These are phyloP conservation scores for Brassica cretica DNA, from an alignment of 345 rosid species.

Conservation along the genomic window DNA sequence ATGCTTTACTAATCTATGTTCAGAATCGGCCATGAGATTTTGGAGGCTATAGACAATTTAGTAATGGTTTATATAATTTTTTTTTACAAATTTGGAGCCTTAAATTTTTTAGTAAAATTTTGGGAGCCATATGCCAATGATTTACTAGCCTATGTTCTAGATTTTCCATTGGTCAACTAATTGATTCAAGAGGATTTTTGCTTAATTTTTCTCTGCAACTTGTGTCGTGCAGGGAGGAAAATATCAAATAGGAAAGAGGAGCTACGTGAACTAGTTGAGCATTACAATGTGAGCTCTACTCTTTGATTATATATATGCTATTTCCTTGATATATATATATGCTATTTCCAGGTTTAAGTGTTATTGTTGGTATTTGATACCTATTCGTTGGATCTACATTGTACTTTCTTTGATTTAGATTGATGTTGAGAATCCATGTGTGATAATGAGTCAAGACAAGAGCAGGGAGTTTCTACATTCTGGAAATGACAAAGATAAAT, in stretches of 20 bases:
- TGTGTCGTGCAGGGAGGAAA: slow-evolving; percentile 58
- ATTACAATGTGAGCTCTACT: slow-evolving; percentile 71
- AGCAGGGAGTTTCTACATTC: slow-evolving; percentile 94
- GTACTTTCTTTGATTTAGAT: slow-evolving; percentile 44
- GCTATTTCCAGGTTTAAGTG: too few species aligned
- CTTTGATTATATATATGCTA: too few species aligned
- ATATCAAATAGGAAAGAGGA: slow-evolving; percentile 68
- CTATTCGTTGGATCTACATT: neutral
- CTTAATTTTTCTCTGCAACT: neutral
- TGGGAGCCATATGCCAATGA: too few species aligned
- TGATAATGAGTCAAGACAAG: slow-evolving; percentile 94
- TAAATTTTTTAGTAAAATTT: too few species aligned
- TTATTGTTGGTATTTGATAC: slow-evolving; percentile 1
- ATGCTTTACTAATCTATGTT: too few species aligned
- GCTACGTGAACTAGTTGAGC: slow-evolving; percentile 75
- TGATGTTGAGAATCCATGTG: slow-evolving; percentile 98
- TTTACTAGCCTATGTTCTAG: neutral
- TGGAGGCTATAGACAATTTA: neutral
- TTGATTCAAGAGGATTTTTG: neutral
- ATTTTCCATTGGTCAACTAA: neutral
- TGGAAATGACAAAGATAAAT: slow-evolving; percentile 87
- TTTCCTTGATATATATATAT: too few species aligned
- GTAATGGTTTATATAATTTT: neutral
- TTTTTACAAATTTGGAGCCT: too few species aligned
- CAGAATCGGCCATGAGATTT: neutral